These are phyloP conservation scores for Euphrasia confusa DNA, from an alignment of 257 asterid species.

Conservation along the genomic window DNA sequence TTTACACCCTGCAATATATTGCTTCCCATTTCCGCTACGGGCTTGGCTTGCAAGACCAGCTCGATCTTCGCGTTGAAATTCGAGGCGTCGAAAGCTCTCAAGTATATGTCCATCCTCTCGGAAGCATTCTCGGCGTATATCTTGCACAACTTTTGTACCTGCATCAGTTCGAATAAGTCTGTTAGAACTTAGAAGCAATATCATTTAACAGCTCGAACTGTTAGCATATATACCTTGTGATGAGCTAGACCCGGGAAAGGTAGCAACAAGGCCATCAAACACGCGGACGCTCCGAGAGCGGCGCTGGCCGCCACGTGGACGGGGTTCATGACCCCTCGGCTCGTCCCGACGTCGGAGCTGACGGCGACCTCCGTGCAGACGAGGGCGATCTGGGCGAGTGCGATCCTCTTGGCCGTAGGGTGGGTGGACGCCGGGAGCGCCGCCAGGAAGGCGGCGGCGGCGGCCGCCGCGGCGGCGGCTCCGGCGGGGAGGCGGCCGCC, in stretches of 20 bases:
- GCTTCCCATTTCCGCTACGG: conserved; percentile 37
- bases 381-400: conserved; percentile 46
- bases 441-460: conserved; percentile 33
- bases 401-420: conserved; percentile 36
- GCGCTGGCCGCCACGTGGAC: conserved; percentile 41
- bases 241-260: conserved; percentile 42
- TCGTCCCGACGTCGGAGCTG: conserved; percentile 17
- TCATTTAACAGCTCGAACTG: too few relatives aligned
- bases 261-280: conserved; percentile 38
- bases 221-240: conserved; percentile 27
- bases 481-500: conserved; percentile 19
- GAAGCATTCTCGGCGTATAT: conserved; percentile 42
- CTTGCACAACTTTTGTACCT: conserved; percentile 36
- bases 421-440: conserved; percentile 38
- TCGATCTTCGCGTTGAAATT: conserved; percentile 23
- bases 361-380: conserved; percentile 31
- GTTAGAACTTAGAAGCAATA: too few relatives aligned
- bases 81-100: conserved; percentile 30
- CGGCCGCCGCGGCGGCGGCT: conserved; percentile 33
- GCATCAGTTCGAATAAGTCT: too few relatives aligned
- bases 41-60: conserved; percentile 37
- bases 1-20: conserved; percentile 39
- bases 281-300: conserved; percentile 35
- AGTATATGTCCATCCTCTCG: conserved; percentile 39
- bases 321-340: conserved; percentile 30